Percentiles rank a stretch among this genome's conserved stretches.
These are phyloP conservation scores for Naganishia liquefaciens DNA, from an alignment of 1,284 basidiomycete genomes.

Conservation along the genomic window DNA sequence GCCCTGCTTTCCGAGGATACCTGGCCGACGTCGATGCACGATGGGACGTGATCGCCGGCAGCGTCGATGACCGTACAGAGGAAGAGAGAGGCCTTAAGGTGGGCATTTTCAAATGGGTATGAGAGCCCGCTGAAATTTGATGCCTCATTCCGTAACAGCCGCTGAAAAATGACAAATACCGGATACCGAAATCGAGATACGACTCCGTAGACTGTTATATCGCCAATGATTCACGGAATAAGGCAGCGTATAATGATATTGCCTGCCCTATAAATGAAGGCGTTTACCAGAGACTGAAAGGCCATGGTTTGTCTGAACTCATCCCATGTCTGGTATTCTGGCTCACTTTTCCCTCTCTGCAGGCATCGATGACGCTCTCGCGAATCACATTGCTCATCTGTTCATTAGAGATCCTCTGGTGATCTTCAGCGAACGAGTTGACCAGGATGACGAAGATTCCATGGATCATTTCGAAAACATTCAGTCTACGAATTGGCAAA, in stretches of 20 bases:
- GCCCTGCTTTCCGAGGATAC: constrained; percentile 90
- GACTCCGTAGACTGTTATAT: constrained; percentile 95
- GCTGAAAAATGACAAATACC: constrained; percentile 68
- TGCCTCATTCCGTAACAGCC: constrained; percentile 59
- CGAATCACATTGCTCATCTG: constrained; percentile 90
- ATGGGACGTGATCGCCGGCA: constrained; percentile 97
- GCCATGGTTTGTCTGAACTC: constrained; percentile 65
- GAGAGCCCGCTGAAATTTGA: background rate
- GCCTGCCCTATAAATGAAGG: constrained; percentile 74
- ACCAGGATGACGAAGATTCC: constrained; percentile 83
- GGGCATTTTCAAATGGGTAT: constrained; percentile 30
- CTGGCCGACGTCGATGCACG: constrained; percentile 95
- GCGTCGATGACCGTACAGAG: constrained; percentile 93
- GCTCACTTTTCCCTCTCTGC: background rate
- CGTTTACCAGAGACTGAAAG: constrained; percentile 69
- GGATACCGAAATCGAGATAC: constrained; percentile 94
- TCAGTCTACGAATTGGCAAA: constrained; percentile 99
- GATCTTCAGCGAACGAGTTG: constrained; percentile 88
- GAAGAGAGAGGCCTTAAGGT: constrained; percentile 89
- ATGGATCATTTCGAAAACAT: constrained; percentile 99
- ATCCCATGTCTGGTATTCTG: background rate
- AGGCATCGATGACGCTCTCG: constrained; percentile 85
- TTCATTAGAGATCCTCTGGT: constrained; percentile 98
- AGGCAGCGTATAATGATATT: constrained; percentile 91
- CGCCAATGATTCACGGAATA: constrained; percentile 79